Conservation (phyloP, 305 asterid species). For the Rubia tinctorum region DNA sequence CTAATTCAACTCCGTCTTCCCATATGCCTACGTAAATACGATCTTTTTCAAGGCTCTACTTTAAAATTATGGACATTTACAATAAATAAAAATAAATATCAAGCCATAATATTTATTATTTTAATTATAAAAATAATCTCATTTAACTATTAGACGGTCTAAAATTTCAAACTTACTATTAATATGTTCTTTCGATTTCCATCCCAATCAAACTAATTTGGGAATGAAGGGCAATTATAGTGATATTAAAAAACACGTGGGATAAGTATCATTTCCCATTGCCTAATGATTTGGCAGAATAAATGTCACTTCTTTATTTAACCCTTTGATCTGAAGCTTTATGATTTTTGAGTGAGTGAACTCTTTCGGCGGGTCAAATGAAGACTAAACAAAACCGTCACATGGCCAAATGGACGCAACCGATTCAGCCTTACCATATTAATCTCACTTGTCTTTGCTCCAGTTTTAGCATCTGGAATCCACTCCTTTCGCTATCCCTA, state of each 20-base stretch:
- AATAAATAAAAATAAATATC: no score
- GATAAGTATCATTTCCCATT: not conserved
- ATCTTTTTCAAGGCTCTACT: no score
- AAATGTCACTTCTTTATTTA: not conserved
- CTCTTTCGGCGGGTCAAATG: not conserved
- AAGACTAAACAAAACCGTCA: not conserved
- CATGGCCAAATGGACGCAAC: not conserved
- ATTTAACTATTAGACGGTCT: no score
- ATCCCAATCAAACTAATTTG: not conserved
- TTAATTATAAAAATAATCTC: no score
- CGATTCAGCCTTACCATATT: not conserved
- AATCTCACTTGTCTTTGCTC: not conserved
- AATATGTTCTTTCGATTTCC: not conserved
- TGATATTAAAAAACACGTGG: not conserved
- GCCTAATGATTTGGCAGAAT: not conserved
- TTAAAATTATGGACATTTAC: no score
- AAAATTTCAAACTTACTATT: no score
- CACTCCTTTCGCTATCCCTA: not conserved
- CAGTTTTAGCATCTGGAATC: not conserved
- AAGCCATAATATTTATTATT: no score
- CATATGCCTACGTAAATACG: no score
- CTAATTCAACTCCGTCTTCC: no score
- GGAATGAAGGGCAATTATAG: not conserved
- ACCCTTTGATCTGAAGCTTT: not conserved
- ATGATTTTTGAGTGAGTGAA: not conserved